Evolutionary conservation across 225 moss, liverwort and hornwort species (phyloP), one percentile per base, ranked within the genome.

Genomic region (Straminergon stramineum): DNA sequence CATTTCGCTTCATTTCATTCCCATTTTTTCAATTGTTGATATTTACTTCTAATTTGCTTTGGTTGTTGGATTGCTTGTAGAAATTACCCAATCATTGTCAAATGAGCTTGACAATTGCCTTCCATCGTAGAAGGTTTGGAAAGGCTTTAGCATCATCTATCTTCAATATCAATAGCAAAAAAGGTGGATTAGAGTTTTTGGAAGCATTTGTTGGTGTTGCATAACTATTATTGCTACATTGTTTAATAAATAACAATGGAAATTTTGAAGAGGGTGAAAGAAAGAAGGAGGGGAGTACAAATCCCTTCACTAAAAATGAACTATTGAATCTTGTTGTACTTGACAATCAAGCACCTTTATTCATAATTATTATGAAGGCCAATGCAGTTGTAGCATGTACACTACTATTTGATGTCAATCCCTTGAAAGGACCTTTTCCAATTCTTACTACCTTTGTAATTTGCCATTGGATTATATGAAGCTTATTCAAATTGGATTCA

Each of bases 261-360:
- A 37, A 10, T 68, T 68, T 68, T 68, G 11, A 37, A 37, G 21
- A 11, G 5, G 10, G 9, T 66, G 18, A 66, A 17, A 34, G 9
- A 66, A 66, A 7, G 8, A 2, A 21, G 6, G 21, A 37, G 11
- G 15, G 0, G 0, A 2, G 5, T 37, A 11, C 34, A 34, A 16
- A 65, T 65, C 17, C 32, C 17, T 65, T 65, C 65, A 65, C 9
- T 15, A 18, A 20, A 37, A 2, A 21, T 68, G n/a, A 69, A 69
- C 1, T 22, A 2, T n/a, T 69, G n/a, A 68, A 12, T 69, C n/a
- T 13, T 69, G 4, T 11, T n/a, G n/a, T 6, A 22, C 4, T 69
- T 69, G 69, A n/a, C 6, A n/a, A n/a, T n/a, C 7, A n/a, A n/a
- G 7, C 22, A n/a, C 13, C 6, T 12, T 69, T n/a, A n/a, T n/a